phyloP scores from a whole-genome alignment of 2,329 filamentous ascomycete species.

The Septoria linicola region DNA sequence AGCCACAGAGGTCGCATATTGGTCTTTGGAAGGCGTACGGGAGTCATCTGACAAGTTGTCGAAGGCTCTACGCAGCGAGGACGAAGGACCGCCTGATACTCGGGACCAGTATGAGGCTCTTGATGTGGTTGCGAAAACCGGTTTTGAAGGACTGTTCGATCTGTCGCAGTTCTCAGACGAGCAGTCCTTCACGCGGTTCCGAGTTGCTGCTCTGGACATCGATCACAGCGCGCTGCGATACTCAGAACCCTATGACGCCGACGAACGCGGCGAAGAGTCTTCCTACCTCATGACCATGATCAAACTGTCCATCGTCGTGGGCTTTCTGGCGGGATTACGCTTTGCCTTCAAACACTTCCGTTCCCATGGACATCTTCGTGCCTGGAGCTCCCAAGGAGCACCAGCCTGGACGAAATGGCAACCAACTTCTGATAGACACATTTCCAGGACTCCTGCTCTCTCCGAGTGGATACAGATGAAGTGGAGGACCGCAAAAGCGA shows the following conservation, averaged over 20 bases:
- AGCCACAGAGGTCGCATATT: slow-evolving; percentile 47
- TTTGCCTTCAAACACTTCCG: slow-evolving; percentile 21
- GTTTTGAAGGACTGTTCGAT: slow-evolving; percentile 30
- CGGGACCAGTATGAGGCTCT: slow-evolving; percentile 19
- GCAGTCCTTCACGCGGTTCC: slow-evolving; percentile 16
- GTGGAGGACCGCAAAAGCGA: slow-evolving; percentile 8
- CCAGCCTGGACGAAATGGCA: slow-evolving; percentile 18
- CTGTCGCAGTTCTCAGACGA: slow-evolving; percentile 15
- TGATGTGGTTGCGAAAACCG: slow-evolving; percentile 24
- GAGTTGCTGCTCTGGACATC: slow-evolving; percentile 29
- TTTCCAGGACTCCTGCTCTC: slow-evolving; percentile 6
- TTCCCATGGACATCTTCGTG: slow-evolving; percentile 10
- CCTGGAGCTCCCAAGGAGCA: slow-evolving; percentile 4
- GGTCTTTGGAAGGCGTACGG: slow-evolving; percentile 42
- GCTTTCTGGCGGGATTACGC: slow-evolving; percentile 21
- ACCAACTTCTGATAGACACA: not conserved
- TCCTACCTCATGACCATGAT: slow-evolving; percentile 23
- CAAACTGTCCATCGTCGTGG: slow-evolving; percentile 25
- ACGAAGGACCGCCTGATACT: slow-evolving; percentile 45
- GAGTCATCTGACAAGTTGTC: slow-evolving; percentile 58
- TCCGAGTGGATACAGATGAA: slow-evolving; percentile 25
- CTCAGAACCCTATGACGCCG: slow-evolving; percentile 15
- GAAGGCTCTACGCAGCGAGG: slow-evolving; percentile 74
- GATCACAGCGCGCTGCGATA: slow-evolving; percentile 26
- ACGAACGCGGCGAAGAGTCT: slow-evolving; percentile 8